Base-by-base conservation (phyloP, 768 basidiomycete genomes). In the Exsudoporus frostii region DNA sequence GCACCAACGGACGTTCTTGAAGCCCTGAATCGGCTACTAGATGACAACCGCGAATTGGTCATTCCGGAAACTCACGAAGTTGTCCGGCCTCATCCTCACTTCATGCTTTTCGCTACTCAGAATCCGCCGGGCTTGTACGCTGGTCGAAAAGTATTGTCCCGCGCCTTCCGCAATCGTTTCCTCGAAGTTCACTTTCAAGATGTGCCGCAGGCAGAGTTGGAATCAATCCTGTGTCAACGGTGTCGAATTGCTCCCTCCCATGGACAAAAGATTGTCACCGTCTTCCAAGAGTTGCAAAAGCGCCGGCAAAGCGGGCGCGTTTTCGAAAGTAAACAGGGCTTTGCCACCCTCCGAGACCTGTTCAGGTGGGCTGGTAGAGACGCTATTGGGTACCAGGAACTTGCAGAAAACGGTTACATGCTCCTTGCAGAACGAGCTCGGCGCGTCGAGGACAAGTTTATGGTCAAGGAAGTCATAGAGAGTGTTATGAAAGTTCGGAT, bases 1-100 rank as follows among this genome's bases (percentile, higher is more conserved):
- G 97, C 97, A 5, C 97, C 97, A 3, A 98, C 93, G 5, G 97
- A 99, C 64, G 97, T 99, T 5, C 79, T 99, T 45, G 97, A 99
- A 69, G 96, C 97, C 0, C 81, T 99, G 34, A 99, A 99, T 68
- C 85, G 97, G 25, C 79, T 99, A 8, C 79, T 99, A 29, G 97
- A 99, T 67, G 97, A 99, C 66, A 99, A 99, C 61, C 86, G 97
- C 43, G 97, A 99, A 68, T 77, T 99, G 20, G 80, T 98, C 40
- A 88, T 99, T 48, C 90, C 96, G 0, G 97, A 98, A 69, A 98
- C 97, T 0, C 90, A 93, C 55, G 97, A 99, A 70, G 84, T 98
- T 22, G 82, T 99, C 33, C 82, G 79, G 11, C 97, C 97, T 1
- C 96, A 98, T 70, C 86, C 92, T 1, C 86, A 92, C 66, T 99